Conservation (phyloP, 768 basidiomycete genomes). For the Auriscalpium orientale region DNA sequence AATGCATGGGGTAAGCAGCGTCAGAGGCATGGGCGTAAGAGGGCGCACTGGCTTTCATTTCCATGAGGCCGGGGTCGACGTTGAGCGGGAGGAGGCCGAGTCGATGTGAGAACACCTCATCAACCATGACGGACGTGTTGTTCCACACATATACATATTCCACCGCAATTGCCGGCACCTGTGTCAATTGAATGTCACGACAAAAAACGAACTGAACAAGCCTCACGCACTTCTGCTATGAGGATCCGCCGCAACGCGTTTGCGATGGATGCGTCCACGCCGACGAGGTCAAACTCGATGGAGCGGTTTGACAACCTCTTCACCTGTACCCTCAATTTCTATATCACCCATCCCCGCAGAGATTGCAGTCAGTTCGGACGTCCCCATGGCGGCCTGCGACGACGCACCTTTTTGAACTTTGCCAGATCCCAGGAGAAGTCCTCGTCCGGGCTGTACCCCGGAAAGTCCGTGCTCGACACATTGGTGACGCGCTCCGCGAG, state of each 20-base stretch:
- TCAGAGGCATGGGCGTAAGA: not conserved
- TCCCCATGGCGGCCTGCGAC: not conserved
- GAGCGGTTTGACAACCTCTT: conserved; percentile 75
- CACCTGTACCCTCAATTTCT: conserved; percentile 71
- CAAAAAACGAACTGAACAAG: not conserved
- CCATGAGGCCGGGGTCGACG: conserved; percentile 70
- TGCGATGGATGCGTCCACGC: conserved; percentile 92
- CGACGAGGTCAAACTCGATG: conserved; percentile 91
- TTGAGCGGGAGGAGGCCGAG: conserved; percentile 86
- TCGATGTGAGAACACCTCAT: conserved; percentile 91
- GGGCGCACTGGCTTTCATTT: conserved; percentile 39
- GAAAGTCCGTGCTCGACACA: conserved; percentile 86
- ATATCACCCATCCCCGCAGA: conserved; percentile 26
- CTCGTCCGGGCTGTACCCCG: conserved; percentile 80
- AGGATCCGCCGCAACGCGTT: conserved; percentile 90
- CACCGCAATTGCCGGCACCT: conserved; percentile 90
- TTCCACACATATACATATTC: conserved; percentile 91
- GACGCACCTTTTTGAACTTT: conserved; percentile 67
- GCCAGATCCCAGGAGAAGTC: conserved; percentile 79
- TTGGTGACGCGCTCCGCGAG: conserved; percentile 65
- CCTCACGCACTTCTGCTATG: conserved; percentile 76
- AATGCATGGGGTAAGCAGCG: not conserved
- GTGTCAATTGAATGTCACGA: not conserved
- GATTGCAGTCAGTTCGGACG: not conserved
- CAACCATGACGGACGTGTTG: conserved; percentile 89